Base-by-base conservation (phyloP, 192 early-diverging fungal genomes). In the Rhizoclosmatium globosum region DNA sequence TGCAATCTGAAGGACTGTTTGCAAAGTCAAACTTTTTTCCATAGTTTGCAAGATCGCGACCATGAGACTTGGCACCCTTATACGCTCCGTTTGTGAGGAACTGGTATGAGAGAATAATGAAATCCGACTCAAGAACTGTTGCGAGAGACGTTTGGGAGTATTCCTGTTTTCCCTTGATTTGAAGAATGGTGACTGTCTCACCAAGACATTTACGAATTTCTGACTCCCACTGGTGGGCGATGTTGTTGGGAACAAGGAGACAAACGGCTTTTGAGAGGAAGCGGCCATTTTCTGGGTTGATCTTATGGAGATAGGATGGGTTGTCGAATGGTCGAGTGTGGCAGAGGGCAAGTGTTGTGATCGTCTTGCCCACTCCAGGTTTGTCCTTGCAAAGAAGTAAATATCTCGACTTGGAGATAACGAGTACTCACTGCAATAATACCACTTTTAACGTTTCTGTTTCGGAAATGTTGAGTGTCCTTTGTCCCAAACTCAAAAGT, bases 141-240 rank as follows among this genome's bases (percentile, higher is more conserved):
- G n/a, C n/a, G 19, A 71, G 45, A 38, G 47, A 53, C 11, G 53
- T 31, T 3, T 47, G 7, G 11, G 31, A 7, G 69, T 71, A 71
- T 39, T 71, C 19, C 38, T 31, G 4, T 42, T 79, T 79, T 6
- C 77, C 77, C 46, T 79, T 79, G 39, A 79, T 57, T 31, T 71
- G 39, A 44, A 79, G 47, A 43, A 44, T 9, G 6, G 47, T 53
- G 31, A 79, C 43, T 43, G 11, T 64, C n/a, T 19, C 31, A 41
- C 77, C 77, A 48, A 79, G 50, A 59, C 77, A 79, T 21, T 71
- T 70, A 31, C 47, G 41, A 48, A 79, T 79, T 65, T 79, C 77
- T 44, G 3, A 4, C 38, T n/a, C 21, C 77, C 77, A 79, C 46
- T 79, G 77, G 38, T 45, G 19, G 1, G 38, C n/a, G n/a, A 74